phyloP scores from a whole-genome alignment of 208 protist species.

The Leishmania lainsoni region DNA sequence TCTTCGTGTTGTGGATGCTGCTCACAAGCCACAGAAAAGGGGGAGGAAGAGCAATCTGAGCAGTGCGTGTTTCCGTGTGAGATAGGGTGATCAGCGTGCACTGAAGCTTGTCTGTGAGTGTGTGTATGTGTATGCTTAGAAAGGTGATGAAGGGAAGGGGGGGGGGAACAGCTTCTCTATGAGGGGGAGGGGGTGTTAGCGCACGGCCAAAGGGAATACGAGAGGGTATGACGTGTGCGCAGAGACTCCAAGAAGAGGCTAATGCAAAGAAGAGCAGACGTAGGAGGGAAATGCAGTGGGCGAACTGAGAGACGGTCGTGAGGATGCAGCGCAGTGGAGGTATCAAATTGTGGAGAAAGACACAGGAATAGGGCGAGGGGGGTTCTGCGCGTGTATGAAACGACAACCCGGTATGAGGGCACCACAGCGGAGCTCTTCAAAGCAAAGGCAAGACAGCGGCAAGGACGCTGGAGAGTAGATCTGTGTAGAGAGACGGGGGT shows the following conservation, averaged over 20 bases:
- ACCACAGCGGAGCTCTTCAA: background rate
- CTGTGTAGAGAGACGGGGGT: background rate
- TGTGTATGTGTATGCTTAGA: background rate
- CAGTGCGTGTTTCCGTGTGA: background rate
- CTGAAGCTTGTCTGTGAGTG: background rate
- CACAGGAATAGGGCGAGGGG: background rate
- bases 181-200: background rate
- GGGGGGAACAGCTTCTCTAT: background rate
- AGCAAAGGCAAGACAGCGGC: background rate
- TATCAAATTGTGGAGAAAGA: background rate
- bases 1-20: background rate
- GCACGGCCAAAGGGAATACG: background rate
- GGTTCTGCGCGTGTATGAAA: background rate
- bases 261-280: background rate
- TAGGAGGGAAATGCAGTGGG: background rate
- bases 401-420: background rate
- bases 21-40: background rate
- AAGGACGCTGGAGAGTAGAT: background rate
- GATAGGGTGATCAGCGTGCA: background rate
- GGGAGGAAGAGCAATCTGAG: background rate
- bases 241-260: background rate
- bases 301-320: background rate
- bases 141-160: background rate
- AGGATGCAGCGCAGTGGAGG: background rate
- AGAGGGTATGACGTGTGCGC: background rate